Evolutionary conservation across 768 basidiomycete species (phyloP), one percentile per base, ranked within the genome.

Genomic region (Pluteus cervinus): DNA sequence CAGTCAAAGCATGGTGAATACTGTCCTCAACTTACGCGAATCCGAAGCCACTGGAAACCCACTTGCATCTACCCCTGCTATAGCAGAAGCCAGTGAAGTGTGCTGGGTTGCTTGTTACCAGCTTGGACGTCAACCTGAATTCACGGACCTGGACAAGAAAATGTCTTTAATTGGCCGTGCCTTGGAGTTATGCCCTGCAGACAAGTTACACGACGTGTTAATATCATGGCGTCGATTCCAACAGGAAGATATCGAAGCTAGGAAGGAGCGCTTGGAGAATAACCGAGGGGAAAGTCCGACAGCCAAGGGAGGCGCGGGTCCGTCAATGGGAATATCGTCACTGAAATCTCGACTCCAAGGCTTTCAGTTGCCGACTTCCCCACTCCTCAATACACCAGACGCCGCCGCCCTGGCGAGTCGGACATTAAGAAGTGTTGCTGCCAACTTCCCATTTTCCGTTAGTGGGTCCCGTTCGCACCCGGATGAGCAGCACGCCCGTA

Each of bases 71-170:
- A 20, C 50, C 5, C 36, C 59, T 1, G 33, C 43, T 9, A 48
- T 77, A 20, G 57, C 62, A 40, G 79, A 85, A 42, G 84, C 83
- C 1, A 72, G 71, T 32, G 83, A 90, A 46, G 82, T 92, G 24
- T 88, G 85, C 46, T 98, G 93, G 93, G 79, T 85, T 18, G 79
- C 84, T 2, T 90, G 87, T 53, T 89, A 82, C 61, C 83, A 88
- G 58, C 74, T 98, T 2, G 93, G 89, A 11, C 75, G 82, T 41
- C 85, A 91, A 47, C 67, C 77, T 5, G 88, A 86, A 50, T 92
- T 82, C 50, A 51, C 68, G 2, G 82, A 92, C 42, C 57, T 76
- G 5, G 58, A 71, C 8, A 75, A 78, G 47, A 86, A 84, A 52
- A 66, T 90, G 42, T 63, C 60, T 2, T 68, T 94, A 1, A 58